Conservation (phyloP, 768 basidiomycete genomes). For the Lentinula edodes region DNA sequence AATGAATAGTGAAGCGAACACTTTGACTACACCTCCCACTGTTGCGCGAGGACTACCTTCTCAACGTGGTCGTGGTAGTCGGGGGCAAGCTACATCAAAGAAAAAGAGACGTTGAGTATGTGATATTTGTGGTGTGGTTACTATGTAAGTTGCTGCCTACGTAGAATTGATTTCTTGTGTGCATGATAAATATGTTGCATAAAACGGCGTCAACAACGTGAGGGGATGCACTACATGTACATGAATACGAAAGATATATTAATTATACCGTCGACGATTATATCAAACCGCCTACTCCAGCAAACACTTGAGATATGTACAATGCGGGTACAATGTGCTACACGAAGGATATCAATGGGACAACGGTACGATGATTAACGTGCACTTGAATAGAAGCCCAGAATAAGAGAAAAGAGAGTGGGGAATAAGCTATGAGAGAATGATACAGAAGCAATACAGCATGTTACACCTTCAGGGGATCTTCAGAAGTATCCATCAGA, state of each 20-base stretch:
- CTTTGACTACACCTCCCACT: conserved; percentile 3
- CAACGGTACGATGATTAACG: conserved; percentile 18
- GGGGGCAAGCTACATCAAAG: neutral
- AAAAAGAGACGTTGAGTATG: neutral
- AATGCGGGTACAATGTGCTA: conserved; percentile 14
- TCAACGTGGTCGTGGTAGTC: neutral
- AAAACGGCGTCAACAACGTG: neutral
- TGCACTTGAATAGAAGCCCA: conserved; percentile 13
- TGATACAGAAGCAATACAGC: conserved; percentile 11
- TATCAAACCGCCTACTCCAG: conserved; percentile 17
- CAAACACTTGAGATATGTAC: conserved; percentile 16
- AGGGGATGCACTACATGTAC: neutral
- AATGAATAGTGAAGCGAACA: conserved; percentile 7
- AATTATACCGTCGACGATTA: conserved; percentile 12
- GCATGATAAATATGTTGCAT: neutral
- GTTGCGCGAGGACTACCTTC: neutral
- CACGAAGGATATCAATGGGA: conserved; percentile 13
- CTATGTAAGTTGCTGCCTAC: neutral
- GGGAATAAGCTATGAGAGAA: conserved; percentile 11
- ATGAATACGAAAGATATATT: neutral
- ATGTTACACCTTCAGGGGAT: conserved; percentile 34
- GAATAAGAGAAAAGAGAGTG: conserved; percentile 10
- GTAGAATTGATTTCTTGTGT: too few species aligned
- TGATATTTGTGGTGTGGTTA: too few species aligned
- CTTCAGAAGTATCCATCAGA: conserved; percentile 61